Evolutionary conservation across 164 flowering plant genomes (phyloP).

Genomic region (Houttuynia cordata): DNA sequence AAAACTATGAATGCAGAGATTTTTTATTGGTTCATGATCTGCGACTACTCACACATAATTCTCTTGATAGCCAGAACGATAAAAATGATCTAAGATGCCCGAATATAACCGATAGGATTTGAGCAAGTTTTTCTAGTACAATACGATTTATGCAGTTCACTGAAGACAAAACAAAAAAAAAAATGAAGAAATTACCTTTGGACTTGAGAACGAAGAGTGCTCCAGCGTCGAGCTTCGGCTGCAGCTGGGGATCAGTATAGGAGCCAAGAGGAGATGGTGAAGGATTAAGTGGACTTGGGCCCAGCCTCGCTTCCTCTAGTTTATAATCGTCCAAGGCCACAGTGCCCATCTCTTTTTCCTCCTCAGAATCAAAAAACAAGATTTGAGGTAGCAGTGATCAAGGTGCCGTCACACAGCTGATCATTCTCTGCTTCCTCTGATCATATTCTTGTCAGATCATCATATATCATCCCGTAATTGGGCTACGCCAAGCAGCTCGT

Average conservation of each 20-base stretch:
- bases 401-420: constrained; percentile 5
- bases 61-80: no score
- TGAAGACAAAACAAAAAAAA: no score
- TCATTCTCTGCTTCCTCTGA: no score
- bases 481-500: no score
- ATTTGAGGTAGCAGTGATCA: background rate
- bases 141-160: no score
- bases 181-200: constrained; percentile 34
- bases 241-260: background rate
- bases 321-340: background rate
- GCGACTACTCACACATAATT: no score
- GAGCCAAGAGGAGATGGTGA: background rate
- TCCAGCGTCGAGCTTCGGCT: constrained; percentile 50
- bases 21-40: no score
- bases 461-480: no score
- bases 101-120: background rate
- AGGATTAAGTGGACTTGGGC: background rate
- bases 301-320: constrained; percentile 1
- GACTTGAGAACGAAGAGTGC: constrained; percentile 89
- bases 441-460: no score
- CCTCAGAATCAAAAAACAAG: background rate
- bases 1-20: no score
- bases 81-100: background rate
- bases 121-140: no score
- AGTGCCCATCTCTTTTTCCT: constrained; percentile 16